Conservation (phyloP, 2,329 filamentous ascomycete genomes). For the Colletotrichum eremochloae region DNA sequence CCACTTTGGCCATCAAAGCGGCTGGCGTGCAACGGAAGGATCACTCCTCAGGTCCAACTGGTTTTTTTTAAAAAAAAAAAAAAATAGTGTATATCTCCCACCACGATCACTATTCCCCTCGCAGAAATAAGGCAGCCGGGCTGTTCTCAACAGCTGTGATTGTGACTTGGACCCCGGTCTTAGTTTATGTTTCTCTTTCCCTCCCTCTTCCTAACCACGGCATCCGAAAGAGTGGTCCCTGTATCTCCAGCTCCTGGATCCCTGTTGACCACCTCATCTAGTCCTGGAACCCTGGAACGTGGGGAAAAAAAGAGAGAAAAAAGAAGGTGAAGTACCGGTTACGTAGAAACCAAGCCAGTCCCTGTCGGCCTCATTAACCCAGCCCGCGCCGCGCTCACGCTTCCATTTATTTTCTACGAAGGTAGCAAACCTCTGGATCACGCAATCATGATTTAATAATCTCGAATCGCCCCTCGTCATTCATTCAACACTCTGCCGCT, state of each 20-base stretch:
- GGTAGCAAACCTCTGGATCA: conserved; percentile 26
- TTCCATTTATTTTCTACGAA: conserved; percentile 34
- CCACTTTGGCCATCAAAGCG: conserved; percentile 1
- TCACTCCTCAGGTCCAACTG: conserved; percentile 34
- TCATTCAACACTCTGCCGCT: neutral
- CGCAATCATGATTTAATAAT: conserved; percentile 38
- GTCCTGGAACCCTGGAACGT: conserved; percentile 35
- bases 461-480: conserved; percentile 31
- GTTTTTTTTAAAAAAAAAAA: conserved; percentile 1
- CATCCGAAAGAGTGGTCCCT: conserved; percentile 1
- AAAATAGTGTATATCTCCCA: conserved; percentile 6
- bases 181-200: neutral
- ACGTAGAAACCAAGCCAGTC: conserved; percentile 25
- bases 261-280: conserved; percentile 33
- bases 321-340: conserved; percentile 28
- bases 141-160: conserved; percentile 28
- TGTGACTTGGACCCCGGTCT: conserved; percentile 36
- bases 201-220: neutral
- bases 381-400: conserved; percentile 25
- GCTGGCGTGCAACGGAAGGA: conserved; percentile 22
- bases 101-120: conserved; percentile 18
- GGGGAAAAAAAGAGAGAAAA: neutral
- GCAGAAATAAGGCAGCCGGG: conserved; percentile 22
- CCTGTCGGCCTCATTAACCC: conserved; percentile 17
- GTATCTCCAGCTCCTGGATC: conserved; percentile 29